These are phyloP conservation scores for Xerocomus cyaneibrunnescens DNA, from an alignment of 1,284 basidiomycete species.

Conservation along the genomic window DNA sequence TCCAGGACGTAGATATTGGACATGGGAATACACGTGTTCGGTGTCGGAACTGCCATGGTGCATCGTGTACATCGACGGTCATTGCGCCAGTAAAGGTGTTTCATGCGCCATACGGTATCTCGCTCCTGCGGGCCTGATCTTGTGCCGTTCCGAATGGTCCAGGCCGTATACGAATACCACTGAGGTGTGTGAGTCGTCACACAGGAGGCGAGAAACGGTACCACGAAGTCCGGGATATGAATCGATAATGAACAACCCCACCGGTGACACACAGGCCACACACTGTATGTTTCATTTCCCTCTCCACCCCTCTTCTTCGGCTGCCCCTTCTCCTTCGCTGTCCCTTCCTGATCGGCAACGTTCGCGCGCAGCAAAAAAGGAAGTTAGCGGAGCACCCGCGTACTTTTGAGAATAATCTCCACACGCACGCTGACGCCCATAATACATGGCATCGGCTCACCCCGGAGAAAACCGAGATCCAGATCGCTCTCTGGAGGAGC, in stretches of 20 bases:
- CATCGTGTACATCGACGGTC: not conserved
- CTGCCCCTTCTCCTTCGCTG: not conserved
- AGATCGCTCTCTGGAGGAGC: slow-evolving; percentile 1
- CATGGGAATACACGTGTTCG: slow-evolving; percentile 11
- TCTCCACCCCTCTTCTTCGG: not conserved
- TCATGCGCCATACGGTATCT: not conserved
- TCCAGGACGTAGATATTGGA: not conserved
- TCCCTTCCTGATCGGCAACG: slow-evolving; percentile 13
- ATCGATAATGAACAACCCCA: slow-evolving; percentile 2
- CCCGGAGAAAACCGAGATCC: slow-evolving; percentile 19
- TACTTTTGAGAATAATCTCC: slow-evolving; percentile 1
- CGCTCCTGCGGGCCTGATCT: slow-evolving; percentile 5
- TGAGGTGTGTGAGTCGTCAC: not conserved
- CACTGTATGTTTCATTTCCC: slow-evolving; percentile 4
- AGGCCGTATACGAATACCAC: not conserved
- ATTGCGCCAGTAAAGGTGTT: not conserved
- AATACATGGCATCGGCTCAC: not conserved
- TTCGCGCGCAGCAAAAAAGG: not conserved
- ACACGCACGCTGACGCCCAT: not conserved
- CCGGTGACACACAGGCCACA: not conserved
- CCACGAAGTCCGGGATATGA: not conserved
- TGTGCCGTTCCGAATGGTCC: slow-evolving; percentile 7
- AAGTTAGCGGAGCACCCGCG: slow-evolving; percentile 6
- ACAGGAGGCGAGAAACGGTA: not conserved
- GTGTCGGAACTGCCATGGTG: not conserved